Conservation (phyloP, 495 filamentous ascomycete species). For the Massariosphaeria phaeospora region DNA sequence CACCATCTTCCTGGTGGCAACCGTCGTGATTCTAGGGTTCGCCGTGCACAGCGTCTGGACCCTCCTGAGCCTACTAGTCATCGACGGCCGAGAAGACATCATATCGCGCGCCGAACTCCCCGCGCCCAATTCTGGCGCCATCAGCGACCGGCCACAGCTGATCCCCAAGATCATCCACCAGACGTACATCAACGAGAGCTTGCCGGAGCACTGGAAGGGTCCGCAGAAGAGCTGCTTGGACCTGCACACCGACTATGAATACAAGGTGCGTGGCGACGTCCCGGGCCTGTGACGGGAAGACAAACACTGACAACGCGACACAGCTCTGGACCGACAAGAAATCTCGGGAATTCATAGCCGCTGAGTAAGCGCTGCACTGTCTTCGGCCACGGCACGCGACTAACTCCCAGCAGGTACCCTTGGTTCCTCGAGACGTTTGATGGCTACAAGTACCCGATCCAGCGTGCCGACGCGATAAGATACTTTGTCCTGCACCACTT, state of each 20-base stretch:
- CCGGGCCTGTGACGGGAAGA: slow-evolving; percentile 1
- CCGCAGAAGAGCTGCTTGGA: slow-evolving; percentile 72
- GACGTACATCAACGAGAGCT: slow-evolving; percentile 72
- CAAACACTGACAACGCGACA: slow-evolving; percentile 24
- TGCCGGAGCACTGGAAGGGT: slow-evolving; percentile 68
- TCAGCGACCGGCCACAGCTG: slow-evolving; percentile 56
- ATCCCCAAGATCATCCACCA: slow-evolving; percentile 92
- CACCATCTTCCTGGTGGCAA: slow-evolving; percentile 41
- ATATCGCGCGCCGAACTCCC: slow-evolving; percentile 44
- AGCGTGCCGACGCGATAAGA: slow-evolving; percentile 80
- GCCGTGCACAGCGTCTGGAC: slow-evolving; percentile 45
- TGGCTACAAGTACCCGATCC: slow-evolving; percentile 72
- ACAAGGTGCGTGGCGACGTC: slow-evolving; percentile 55
- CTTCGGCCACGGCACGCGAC: neutral
- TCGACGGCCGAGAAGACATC: slow-evolving; percentile 43
- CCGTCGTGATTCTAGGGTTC: slow-evolving; percentile 50
- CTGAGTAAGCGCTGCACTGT: slow-evolving; percentile 27
- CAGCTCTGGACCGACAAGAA: slow-evolving; percentile 81
- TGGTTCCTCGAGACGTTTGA: slow-evolving; percentile 86
- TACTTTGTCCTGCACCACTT: slow-evolving; percentile 83
- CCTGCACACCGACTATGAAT: slow-evolving; percentile 72
- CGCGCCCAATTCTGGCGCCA: slow-evolving; percentile 34
- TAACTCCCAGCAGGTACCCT: slow-evolving; percentile 54
- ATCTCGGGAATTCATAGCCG: slow-evolving; percentile 67
- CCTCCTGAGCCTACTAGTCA: slow-evolving; percentile 42